These are phyloP conservation scores for sorghum (Sorghum bicolor) DNA, from an alignment of 176 grass and related monocot genomes.

Conservation along the genomic window DNA sequence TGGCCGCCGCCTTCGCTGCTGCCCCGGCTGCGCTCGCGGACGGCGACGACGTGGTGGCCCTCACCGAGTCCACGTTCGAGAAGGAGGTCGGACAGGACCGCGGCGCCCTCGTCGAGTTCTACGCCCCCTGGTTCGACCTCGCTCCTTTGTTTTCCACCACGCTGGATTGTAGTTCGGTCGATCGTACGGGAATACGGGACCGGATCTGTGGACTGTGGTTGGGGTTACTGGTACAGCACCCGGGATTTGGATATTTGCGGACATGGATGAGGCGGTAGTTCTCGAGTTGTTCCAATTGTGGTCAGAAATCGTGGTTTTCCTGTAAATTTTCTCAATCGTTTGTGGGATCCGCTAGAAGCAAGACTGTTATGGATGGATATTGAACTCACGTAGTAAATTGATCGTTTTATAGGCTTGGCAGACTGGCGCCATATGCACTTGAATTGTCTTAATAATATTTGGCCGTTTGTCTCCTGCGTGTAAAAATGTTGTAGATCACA, in stretches of 20 bases:
- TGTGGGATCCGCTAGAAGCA: neutral
- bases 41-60: slow-evolving; percentile 49
- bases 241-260: neutral
- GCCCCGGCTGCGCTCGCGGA: slow-evolving; percentile 25
- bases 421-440: neutral
- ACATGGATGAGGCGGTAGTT: neutral
- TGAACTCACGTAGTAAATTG: neutral
- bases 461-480: neutral
- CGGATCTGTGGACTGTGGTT: slow-evolving; percentile 10
- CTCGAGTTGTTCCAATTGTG: neutral
- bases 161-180: neutral
- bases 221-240: neutral
- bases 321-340: neutral
- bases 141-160: neutral
- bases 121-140: slow-evolving; percentile 50
- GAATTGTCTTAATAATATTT: neutral
- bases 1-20: neutral
- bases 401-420: neutral
- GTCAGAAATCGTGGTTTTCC: neutral
- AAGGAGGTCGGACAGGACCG: slow-evolving; percentile 74
- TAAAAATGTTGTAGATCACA: neutral
- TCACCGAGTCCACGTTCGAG: slow-evolving; percentile 63
- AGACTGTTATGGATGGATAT: neutral
- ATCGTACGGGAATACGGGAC: neutral
- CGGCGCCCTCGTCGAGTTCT: slow-evolving; percentile 68